A percentile compares a stretch with the other conserved stretches of the same genome.
These are phyloP conservation scores for Didymella sp. DNA, from an alignment of 2,329 filamentous ascomycete genomes.

Conservation along the genomic window DNA sequence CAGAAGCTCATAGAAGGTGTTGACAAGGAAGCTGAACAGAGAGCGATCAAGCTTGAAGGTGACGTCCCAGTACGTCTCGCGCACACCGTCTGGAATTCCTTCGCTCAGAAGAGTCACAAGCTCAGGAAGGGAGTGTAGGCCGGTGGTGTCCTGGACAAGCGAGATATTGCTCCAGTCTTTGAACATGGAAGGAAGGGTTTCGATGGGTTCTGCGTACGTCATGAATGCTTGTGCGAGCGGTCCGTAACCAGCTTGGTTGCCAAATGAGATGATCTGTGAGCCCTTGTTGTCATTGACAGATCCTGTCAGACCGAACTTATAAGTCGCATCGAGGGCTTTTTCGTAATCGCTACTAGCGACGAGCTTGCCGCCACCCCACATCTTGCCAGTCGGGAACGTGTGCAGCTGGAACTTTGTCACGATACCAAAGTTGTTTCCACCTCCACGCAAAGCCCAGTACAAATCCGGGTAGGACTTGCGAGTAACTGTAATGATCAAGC, in stretches of 20 bases:
- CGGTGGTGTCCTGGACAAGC: background rate
- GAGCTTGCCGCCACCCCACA: constrained; percentile 28
- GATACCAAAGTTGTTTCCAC: constrained; percentile 44
- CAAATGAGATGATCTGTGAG: constrained; percentile 3
- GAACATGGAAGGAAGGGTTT: background rate
- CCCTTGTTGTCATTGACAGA: background rate
- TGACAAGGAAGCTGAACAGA: constrained; percentile 25
- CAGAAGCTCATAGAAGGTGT: constrained; percentile 34
- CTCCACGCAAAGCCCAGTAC: constrained; percentile 47
- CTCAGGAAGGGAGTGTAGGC: background rate
- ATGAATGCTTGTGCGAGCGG: background rate
- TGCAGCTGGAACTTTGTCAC: constrained; percentile 33
- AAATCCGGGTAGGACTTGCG: constrained; percentile 43
- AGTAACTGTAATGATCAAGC: constrained; percentile 27
- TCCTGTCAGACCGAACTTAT: background rate
- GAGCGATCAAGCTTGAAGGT: constrained; percentile 34
- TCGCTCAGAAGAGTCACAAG: background rate
- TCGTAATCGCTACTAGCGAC: background rate
- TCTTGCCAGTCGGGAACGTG: constrained; percentile 23
- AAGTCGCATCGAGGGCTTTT: background rate
- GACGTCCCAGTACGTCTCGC: constrained; percentile 38
- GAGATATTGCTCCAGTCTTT: background rate
- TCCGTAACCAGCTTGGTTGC: background rate
- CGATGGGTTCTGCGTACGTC: background rate
- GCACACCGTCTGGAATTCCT: constrained; percentile 20